Percentiles rank a stretch among this genome's conserved stretches.
Conservation (phyloP, 169 alveolate species). For the Cryptosporidium meleagridis region DNA sequence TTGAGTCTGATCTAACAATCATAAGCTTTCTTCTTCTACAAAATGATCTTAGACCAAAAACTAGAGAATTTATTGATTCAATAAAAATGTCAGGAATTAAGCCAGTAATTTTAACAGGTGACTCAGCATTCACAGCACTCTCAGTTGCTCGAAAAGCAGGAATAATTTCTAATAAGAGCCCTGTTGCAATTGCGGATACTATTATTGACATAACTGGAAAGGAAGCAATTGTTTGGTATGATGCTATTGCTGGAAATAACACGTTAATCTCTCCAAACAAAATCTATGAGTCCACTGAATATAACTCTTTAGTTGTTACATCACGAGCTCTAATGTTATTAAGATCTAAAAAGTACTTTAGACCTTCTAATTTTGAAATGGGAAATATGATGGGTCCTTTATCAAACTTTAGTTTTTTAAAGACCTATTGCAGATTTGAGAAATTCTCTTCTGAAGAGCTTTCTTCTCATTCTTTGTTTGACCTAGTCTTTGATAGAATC, state of each 20-base stretch:
- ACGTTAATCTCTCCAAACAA: not conserved
- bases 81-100: constrained; percentile 44
- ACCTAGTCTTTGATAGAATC: constrained; percentile 46
- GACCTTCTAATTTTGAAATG: not conserved
- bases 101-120: constrained; percentile 66
- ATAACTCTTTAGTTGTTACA: constrained; percentile 38
- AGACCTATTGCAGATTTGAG: not conserved
- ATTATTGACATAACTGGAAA: not conserved
- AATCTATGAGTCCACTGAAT: constrained; percentile 49
- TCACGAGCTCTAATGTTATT: constrained; percentile 34
- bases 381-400: not conserved
- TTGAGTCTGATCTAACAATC: constrained; percentile 22
- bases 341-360: constrained; percentile 14
- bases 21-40: constrained; percentile 5
- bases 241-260: not conserved
- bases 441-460: not conserved
- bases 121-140: constrained; percentile 52
- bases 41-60: constrained; percentile 28
- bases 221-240: constrained; percentile 21
- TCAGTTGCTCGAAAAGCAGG: constrained; percentile 67
- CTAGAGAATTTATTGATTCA: constrained; percentile 2
- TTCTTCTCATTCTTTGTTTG: constrained; percentile 1
- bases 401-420: not conserved
- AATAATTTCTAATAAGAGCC: not conserved
- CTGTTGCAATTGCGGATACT: constrained; percentile 32